A percentile compares a stretch with the other conserved stretches of the same genome.
phyloP scores from a whole-genome alignment of 2,329 filamentous ascomycete genomes.

The Colletotrichum lupini region DNA sequence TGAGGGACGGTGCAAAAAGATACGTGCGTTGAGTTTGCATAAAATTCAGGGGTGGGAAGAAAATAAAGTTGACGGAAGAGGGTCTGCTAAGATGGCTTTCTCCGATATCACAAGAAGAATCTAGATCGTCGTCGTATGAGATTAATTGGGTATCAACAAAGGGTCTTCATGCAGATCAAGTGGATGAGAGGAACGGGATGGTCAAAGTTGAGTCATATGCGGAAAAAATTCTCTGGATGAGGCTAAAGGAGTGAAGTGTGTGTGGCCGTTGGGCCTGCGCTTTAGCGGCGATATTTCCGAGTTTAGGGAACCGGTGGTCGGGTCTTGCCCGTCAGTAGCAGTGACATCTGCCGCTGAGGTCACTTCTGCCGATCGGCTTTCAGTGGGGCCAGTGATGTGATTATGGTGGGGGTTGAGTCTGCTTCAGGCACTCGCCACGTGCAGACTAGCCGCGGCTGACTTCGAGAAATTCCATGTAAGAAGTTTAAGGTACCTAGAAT shows the following conservation, averaged over 20 bases:
- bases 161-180: constrained; percentile 13
- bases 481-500: background rate
- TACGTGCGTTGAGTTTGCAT: background rate
- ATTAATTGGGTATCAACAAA: constrained; percentile 32
- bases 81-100: constrained; percentile 3
- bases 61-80: constrained; percentile 21
- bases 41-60: background rate
- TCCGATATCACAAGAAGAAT: constrained; percentile 12
- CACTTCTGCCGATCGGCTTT: constrained; percentile 13
- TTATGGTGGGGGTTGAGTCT: background rate
- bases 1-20: constrained; percentile 21
- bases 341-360: constrained; percentile 5
- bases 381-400: constrained; percentile 21
- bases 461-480: background rate
- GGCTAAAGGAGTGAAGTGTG: constrained; percentile 7
- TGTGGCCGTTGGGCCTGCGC: background rate
- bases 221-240: constrained; percentile 28
- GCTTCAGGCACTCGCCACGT: background rate
- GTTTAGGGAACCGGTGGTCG: background rate
- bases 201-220: constrained; percentile 30
- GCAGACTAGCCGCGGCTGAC: background rate
- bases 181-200: constrained; percentile 3
- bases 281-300: constrained; percentile 24
- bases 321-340: constrained; percentile 5
- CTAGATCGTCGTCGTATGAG: constrained; percentile 10